Percentiles rank a stretch among this genome's conserved stretches.
phyloP scores from a whole-genome alignment of 768 basidiomycete genomes.

The Termitomyces heimii region DNA sequence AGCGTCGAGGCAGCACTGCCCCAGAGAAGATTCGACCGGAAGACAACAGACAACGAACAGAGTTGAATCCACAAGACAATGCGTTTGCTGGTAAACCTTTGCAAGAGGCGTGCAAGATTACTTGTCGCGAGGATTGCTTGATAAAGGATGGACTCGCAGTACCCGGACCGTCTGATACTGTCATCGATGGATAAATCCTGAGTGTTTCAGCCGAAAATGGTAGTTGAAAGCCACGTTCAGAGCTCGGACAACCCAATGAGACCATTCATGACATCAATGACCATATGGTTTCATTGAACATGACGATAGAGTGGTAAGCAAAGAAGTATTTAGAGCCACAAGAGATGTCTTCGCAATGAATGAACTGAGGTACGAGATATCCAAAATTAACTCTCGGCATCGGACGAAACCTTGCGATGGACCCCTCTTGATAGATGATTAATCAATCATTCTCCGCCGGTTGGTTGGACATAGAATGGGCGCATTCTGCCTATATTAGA shows the following conservation, averaged over 20 bases:
- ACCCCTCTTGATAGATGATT: not conserved
- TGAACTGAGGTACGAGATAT: not conserved
- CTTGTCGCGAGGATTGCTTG: conserved; percentile 1
- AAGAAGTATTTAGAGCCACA: not conserved
- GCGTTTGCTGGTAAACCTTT: not conserved
- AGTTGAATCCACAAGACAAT: not conserved
- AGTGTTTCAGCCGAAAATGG: conserved; percentile 1
- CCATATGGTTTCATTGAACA: conserved; percentile 3
- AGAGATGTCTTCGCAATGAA: not conserved
- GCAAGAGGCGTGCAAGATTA: not conserved
- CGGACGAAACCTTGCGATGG: not conserved
- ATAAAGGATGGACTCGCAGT: conserved; percentile 6
- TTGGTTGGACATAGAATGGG: conserved; percentile 7
- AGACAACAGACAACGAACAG: not conserved
- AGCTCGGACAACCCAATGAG: not conserved
- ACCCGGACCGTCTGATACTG: conserved; percentile 1
- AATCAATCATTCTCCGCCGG: too few species aligned
- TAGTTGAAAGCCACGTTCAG: not conserved
- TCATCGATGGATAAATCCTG: conserved; percentile 2
- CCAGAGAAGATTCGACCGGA: not conserved
- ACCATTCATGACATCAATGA: conserved; percentile 6
- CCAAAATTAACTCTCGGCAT: conserved; percentile 3
- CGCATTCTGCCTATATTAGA: conserved; percentile 5
- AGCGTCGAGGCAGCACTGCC: not conserved
- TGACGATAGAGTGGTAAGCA: not conserved